Conservation (phyloP, 768 basidiomycete species). For the Tulasnella sp. region DNA sequence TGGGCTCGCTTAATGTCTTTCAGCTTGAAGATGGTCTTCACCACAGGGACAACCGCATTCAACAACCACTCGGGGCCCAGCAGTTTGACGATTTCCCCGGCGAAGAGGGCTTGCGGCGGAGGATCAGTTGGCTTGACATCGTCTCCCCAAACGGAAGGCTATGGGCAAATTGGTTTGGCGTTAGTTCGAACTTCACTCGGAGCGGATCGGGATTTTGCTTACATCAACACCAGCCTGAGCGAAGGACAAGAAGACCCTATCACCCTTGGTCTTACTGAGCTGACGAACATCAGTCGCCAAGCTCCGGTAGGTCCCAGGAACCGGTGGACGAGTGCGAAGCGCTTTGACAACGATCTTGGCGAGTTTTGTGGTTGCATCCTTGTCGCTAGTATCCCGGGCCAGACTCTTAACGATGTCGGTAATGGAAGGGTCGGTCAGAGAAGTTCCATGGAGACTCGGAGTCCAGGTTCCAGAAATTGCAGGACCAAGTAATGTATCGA, state of each 20-base stretch:
- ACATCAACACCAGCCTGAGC: slow-evolving; percentile 52
- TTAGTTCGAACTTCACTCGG: background rate
- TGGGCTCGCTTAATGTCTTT: slow-evolving; percentile 58
- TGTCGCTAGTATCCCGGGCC: background rate
- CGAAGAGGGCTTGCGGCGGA: slow-evolving; percentile 40
- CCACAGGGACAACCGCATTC: slow-evolving; percentile 53
- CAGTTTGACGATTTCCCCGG: slow-evolving; percentile 33
- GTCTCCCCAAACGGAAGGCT: background rate
- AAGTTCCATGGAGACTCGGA: background rate
- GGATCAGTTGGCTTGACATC: background rate
- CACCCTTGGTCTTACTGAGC: slow-evolving; percentile 36
- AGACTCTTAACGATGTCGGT: too few species aligned
- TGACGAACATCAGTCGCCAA: slow-evolving; percentile 32
- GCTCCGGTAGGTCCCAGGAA: slow-evolving; percentile 60
- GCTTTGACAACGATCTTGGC: slow-evolving; percentile 60
- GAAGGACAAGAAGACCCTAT: slow-evolving; percentile 57
- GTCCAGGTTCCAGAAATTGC: too few species aligned
- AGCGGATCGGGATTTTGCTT: slow-evolving; percentile 26
- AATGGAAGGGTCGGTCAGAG: too few species aligned
- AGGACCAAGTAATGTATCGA: slow-evolving; percentile 55
- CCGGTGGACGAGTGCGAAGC: slow-evolving; percentile 64
- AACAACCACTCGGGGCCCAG: slow-evolving; percentile 49
- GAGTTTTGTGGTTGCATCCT: slow-evolving; percentile 31
- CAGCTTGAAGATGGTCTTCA: slow-evolving; percentile 57
- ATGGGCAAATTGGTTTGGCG: background rate